A percentile compares a stretch with the other conserved stretches of the same genome.
Evolutionary conservation across 306 rosid genomes (phyloP).

Genomic region (Ochetophila trinervis): DNA sequence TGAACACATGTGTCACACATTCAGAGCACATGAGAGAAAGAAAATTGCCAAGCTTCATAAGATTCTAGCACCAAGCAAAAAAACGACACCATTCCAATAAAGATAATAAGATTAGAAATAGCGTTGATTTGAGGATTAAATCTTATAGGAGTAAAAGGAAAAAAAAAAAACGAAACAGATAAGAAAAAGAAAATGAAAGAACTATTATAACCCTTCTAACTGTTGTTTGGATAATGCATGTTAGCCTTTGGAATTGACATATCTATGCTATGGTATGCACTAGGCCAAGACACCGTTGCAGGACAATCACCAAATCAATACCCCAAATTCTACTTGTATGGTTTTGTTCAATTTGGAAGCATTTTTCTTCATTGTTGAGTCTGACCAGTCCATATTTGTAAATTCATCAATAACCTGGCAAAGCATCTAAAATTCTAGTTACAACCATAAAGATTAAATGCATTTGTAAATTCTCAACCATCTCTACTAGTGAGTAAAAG

Average conservation of each 20-base stretch:
- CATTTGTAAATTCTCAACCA: background rate
- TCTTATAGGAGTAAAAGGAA: too few species aligned
- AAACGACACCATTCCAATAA: too few species aligned
- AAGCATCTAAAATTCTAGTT: slow-evolving; percentile 12
- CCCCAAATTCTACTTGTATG: slow-evolving; percentile 26
- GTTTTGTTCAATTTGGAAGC: slow-evolving; percentile 7
- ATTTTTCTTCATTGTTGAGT: slow-evolving; percentile 53
- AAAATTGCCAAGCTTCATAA: too few species aligned
- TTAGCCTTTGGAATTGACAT: slow-evolving; percentile 34
- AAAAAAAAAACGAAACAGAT: too few species aligned
- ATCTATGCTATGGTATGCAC: background rate
- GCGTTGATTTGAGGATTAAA: too few species aligned
- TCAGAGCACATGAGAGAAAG: too few species aligned
- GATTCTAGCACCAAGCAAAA: too few species aligned
- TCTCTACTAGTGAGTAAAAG: background rate
- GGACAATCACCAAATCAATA: slow-evolving; percentile 8
- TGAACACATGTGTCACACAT: too few species aligned
- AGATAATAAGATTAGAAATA: too few species aligned
- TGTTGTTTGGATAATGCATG: slow-evolving; percentile 26
- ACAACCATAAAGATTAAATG: background rate
- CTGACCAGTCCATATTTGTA: slow-evolving; percentile 63
- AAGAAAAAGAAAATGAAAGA: background rate
- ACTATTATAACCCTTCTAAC: slow-evolving; percentile 30
- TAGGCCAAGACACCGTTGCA: slow-evolving; percentile 23
- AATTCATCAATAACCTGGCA: slow-evolving; percentile 70